Evolutionary conservation across 2,329 filamentous ascomycete genomes (phyloP), one percentile per base, ranked within the genome.

Genomic region (Paraconiothyrium brasiliense): DNA sequence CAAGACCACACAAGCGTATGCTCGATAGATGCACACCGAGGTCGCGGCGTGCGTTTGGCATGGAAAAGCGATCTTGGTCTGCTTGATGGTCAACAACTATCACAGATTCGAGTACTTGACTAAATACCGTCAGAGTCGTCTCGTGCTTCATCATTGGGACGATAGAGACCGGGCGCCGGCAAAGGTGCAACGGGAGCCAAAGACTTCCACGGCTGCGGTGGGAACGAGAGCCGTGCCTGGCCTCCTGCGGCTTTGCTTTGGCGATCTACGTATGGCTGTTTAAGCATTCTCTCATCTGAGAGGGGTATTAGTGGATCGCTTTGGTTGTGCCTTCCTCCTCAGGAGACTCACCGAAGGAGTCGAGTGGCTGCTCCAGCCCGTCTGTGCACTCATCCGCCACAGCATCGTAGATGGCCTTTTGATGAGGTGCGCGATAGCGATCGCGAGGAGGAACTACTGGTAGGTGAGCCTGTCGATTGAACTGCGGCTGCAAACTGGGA

Each of bases 261-360:
- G 1, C 76, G 75, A 58, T 77, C 68, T 22, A 69, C 57, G 44
- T 76, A 72, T 9, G 76, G 69, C 54, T 71, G 70, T 16, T 69
- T 71, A 11, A 80, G 69, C 30, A 80, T 57, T 30, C 59, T 64
- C 39, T 78, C 63, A 63, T 82, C 81, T 82, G n/a, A 2, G 30
- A 3, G 5, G 6, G 39, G 16, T 1, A 22, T 14, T 11, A 48
- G 65, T 16, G 68, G 49, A 35, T 22, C 14, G 32, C 16, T 20
- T 13, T n/a, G 24, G 5, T 3, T 7, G n/a, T 9, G 11, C 22
- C 22, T 39, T 39, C 20, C 9, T 4, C 34, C 16, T 14, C 1
- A 13, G 3, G 39, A 1, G 16, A 58, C 77, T 67, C 67, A 86
- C 84, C 84, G 66, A 85, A 86, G 3, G 79, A 79, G 75, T 86